Percentiles rank a stretch among this genome's conserved stretches.
These are phyloP conservation scores for Cladorrhinum sp. DNA, from an alignment of 2,329 filamentous ascomycete species.

Conservation along the genomic window DNA sequence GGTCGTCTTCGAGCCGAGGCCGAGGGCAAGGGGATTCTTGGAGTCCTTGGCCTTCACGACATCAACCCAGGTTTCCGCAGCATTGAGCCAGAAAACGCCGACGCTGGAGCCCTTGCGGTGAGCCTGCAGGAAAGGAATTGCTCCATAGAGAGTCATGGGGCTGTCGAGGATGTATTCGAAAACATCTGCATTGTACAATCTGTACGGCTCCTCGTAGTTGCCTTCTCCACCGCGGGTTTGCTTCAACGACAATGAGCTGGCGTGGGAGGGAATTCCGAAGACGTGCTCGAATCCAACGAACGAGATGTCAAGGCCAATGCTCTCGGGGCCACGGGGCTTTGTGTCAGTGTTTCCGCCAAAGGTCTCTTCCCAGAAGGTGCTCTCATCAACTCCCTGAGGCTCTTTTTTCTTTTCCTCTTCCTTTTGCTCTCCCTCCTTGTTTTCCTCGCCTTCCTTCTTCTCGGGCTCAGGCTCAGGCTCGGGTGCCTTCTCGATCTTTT, in stretches of 20 bases:
- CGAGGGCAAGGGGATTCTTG: conserved; percentile 74
- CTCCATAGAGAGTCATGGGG: conserved; percentile 97
- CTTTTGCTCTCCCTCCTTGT: conserved; percentile 43
- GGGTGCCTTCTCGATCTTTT: conserved; percentile 65
- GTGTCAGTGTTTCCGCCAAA: conserved; percentile 95
- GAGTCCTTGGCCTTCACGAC: conserved; percentile 75
- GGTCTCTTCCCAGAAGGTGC: conserved; percentile 96
- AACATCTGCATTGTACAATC: conserved; percentile 93
- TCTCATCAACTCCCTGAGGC: conserved; percentile 65
- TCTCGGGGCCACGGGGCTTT: conserved; percentile 93
- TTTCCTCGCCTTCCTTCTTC: conserved; percentile 46
- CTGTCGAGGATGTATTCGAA: conserved; percentile 98
- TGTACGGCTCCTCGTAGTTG: conserved; percentile 84
- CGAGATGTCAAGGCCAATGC: conserved; percentile 83
- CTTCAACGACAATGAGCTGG: conserved; percentile 81
- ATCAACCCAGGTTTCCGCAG: conserved; percentile 95
- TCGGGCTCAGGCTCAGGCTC: conserved; percentile 40
- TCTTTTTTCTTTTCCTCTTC: conserved; percentile 47
- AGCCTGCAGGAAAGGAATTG: conserved; percentile 97
- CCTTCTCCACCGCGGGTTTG: conserved; percentile 86
- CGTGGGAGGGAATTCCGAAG: conserved; percentile 90
- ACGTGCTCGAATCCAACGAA: conserved; percentile 92
- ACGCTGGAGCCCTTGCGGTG: conserved; percentile 92
- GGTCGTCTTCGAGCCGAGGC: conserved; percentile 63
- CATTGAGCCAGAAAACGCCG: conserved; percentile 96